phyloP scores from a whole-genome alignment of 2,329 filamentous ascomycete genomes.

The Talaromyces sp. region DNA sequence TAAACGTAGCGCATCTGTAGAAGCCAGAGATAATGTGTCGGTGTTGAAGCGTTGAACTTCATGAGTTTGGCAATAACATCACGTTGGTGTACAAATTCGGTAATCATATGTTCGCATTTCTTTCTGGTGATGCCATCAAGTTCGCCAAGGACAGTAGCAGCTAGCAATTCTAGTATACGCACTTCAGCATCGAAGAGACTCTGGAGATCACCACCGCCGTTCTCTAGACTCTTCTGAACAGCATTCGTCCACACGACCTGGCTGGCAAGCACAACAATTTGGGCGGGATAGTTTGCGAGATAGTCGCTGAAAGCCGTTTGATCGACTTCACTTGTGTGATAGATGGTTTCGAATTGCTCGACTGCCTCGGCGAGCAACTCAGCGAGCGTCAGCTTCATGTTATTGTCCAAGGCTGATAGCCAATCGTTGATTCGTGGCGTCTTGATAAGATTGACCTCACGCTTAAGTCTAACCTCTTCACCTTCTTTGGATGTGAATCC shows the following conservation, averaged over 20 bases:
- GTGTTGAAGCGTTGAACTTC: constrained; percentile 66
- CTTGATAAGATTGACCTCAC: constrained; percentile 86
- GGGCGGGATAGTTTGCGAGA: constrained; percentile 79
- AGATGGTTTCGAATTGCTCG: constrained; percentile 74
- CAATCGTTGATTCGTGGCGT: constrained; percentile 98
- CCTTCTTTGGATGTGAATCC: constrained; percentile 95
- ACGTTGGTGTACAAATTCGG: constrained; percentile 96
- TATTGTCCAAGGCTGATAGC: constrained; percentile 86
- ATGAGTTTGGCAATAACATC: constrained; percentile 88
- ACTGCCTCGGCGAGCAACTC: constrained; percentile 86
- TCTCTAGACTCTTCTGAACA: constrained; percentile 72
- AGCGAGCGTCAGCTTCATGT: constrained; percentile 91
- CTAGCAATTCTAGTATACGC: constrained; percentile 77
- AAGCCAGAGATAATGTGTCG: constrained; percentile 86
- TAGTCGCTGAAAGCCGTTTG: constrained; percentile 70
- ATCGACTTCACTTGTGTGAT: constrained; percentile 68
- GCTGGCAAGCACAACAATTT: constrained; percentile 90
- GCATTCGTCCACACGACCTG: constrained; percentile 91
- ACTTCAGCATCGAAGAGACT: constrained; percentile 77
- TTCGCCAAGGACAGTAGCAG: constrained; percentile 84
- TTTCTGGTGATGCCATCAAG: constrained; percentile 82
- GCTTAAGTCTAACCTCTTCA: constrained; percentile 81
- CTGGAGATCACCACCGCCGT: constrained; percentile 66
- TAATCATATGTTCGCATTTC: constrained; percentile 98
- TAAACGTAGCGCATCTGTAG: constrained; percentile 97